These are phyloP conservation scores for Yamagishiella unicocca DNA, from an alignment of 139 green algal genomes.

Conservation along the genomic window DNA sequence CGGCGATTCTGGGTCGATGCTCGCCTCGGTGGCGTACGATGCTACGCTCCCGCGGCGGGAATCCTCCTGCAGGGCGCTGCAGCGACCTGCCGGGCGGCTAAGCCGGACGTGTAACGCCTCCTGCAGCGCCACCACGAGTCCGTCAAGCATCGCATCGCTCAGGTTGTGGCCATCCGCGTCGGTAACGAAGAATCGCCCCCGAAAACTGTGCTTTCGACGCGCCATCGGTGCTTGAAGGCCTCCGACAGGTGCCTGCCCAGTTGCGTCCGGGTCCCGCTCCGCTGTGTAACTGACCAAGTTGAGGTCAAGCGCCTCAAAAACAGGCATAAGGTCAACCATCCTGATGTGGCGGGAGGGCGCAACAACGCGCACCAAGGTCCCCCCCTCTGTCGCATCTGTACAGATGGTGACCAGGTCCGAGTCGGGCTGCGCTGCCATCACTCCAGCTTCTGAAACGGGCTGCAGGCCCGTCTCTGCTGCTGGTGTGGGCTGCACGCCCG, in stretches of 20 bases:
- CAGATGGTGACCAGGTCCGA: slow-evolving; percentile 6
- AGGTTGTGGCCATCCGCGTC: slow-evolving; percentile 11
- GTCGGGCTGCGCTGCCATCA: slow-evolving; percentile 14
- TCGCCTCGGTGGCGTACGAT: slow-evolving; percentile 18
- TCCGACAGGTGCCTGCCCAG: neutral
- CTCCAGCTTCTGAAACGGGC: slow-evolving; percentile 5
- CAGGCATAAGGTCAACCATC: slow-evolving; percentile 34
- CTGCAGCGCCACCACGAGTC: slow-evolving; percentile 1
- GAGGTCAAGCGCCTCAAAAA: slow-evolving; percentile 25
- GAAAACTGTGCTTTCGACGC: slow-evolving; percentile 12
- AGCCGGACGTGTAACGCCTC: slow-evolving; percentile 26
- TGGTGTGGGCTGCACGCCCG: slow-evolving; percentile 12
- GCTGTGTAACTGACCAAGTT: slow-evolving; percentile 21
- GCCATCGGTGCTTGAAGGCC: neutral
- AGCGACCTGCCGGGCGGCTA: neutral
- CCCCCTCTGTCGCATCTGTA: neutral
- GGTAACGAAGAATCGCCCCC: slow-evolving; percentile 25
- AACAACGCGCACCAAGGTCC: slow-evolving; percentile 17
- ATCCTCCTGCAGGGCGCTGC: neutral
- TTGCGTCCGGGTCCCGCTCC: slow-evolving; percentile 3
- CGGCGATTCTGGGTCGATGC: slow-evolving; percentile 29
- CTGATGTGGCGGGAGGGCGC: slow-evolving; percentile 16
- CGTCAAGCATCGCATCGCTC: neutral
- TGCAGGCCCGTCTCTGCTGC: neutral
- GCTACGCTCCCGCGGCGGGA: slow-evolving; percentile 26